These are phyloP conservation scores for Candida dubliniensis DNA, from an alignment of 1,139 yeast genomes.

Conservation along the genomic window DNA sequence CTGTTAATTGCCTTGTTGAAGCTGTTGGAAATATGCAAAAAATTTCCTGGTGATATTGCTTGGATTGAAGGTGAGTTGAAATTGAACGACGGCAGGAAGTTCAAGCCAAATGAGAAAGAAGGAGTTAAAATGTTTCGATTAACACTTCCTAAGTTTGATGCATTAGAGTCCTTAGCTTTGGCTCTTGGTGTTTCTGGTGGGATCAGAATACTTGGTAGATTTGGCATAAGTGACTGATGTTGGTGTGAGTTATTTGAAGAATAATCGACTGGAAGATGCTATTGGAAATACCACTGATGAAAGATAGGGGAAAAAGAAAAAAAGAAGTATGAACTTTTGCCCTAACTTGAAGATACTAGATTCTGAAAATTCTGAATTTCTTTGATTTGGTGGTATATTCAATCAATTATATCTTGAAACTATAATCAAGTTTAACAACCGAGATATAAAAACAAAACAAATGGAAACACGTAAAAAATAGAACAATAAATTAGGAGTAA, in stretches of 20 bases:
- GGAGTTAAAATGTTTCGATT: conserved; percentile 26
- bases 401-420: too few species aligned
- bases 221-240: neutral
- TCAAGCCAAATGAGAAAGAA: conserved; percentile 41
- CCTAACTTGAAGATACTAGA: too few species aligned
- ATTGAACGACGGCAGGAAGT: conserved; percentile 47
- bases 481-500: too few species aligned
- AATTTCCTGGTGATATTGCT: conserved; percentile 39
- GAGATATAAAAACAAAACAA: too few species aligned
- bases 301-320: neutral
- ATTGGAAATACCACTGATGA: neutral
- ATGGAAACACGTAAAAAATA: too few species aligned
- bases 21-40: conserved; percentile 28
- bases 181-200: conserved; percentile 36
- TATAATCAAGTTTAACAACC: too few species aligned
- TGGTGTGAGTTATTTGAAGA: neutral
- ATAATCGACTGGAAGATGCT: neutral
- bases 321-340: neutral
- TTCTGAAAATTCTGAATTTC: too few species aligned
- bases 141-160: conserved; percentile 7
- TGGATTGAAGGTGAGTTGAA: conserved; percentile 36
- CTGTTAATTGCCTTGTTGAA: conserved; percentile 15
- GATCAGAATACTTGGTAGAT: conserved; percentile 15
- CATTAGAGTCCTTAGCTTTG: conserved; percentile 10
- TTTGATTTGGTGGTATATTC: too few species aligned